Evolutionary conservation across 345 rosid species (phyloP).

Genomic region (Eucalyptus globulus): DNA sequence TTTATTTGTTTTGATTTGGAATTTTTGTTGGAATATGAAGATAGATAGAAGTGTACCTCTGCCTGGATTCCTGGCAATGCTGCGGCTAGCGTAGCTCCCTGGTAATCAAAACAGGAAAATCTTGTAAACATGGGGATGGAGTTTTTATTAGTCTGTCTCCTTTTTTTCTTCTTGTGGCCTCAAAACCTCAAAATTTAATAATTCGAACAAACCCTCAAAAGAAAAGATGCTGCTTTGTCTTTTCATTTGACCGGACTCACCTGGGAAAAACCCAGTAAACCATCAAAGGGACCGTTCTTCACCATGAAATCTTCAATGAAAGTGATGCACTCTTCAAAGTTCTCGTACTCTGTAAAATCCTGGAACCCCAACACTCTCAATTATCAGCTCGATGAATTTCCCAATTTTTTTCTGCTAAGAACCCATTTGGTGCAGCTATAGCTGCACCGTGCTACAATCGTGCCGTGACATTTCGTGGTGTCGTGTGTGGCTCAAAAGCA

Average conservation of each 20-base stretch:
- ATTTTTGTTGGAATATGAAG: neutral
- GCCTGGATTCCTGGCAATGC: constrained; percentile 39
- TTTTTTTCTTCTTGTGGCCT: neutral
- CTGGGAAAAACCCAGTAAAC: constrained; percentile 43
- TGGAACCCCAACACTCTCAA: neutral
- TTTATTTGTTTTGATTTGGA: neutral
- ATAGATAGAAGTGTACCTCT: neutral
- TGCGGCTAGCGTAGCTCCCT: constrained; percentile 33
- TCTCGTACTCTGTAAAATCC: constrained; percentile 19
- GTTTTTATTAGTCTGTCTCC: neutral
- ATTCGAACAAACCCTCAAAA: neutral
- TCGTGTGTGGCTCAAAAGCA: neutral
- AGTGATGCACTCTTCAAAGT: constrained; percentile 23
- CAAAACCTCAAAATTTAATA: neutral
- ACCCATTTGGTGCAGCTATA: neutral
- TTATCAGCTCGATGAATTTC: neutral
- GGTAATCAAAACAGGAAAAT: neutral
- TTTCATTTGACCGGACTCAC: neutral
- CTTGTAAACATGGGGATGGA: neutral
- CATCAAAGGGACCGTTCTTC: constrained; percentile 35
- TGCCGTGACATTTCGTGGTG: neutral
- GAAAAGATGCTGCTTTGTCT: neutral
- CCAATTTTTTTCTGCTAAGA: neutral
- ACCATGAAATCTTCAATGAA: constrained; percentile 36
- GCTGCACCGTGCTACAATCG: neutral